Percentiles rank a stretch among this genome's conserved stretches.
phyloP scores from a whole-genome alignment of 148 eudicot genomes.

The Chenopodium formosanum region DNA sequence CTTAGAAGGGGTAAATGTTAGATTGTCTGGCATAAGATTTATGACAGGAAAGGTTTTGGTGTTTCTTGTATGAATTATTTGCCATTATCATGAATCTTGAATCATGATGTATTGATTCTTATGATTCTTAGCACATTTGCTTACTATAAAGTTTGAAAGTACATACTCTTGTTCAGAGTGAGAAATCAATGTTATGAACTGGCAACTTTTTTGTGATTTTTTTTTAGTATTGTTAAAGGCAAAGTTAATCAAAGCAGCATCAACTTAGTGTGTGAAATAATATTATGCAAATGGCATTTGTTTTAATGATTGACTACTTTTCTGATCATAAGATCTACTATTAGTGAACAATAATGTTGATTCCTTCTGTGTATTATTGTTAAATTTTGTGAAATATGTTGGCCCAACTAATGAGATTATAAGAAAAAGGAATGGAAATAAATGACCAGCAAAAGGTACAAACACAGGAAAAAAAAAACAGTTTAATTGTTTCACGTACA shows the following conservation, averaged over 20 bases:
- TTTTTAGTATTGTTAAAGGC: not conserved
- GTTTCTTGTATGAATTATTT: slow-evolving; percentile 22
- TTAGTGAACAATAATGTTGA: not conserved
- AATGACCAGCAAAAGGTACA: not conserved
- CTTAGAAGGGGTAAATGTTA: slow-evolving; percentile 19
- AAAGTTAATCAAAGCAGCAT: not conserved
- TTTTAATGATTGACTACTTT: slow-evolving; percentile 1
- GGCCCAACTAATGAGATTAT: not conserved
- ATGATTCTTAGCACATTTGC: slow-evolving; percentile 10
- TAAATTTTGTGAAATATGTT: not conserved
- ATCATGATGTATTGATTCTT: slow-evolving; percentile 9
- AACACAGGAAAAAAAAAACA: too few relatives aligned
- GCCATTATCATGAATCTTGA: not conserved
- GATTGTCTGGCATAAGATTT: slow-evolving; percentile 27
- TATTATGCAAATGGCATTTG: not conserved
- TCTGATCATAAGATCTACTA: not conserved
- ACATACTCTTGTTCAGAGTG: slow-evolving; percentile 7
- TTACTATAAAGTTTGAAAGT: slow-evolving; percentile 1
- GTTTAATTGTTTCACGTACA: too few relatives aligned
- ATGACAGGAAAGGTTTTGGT: slow-evolving; percentile 23
- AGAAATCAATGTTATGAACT: not conserved
- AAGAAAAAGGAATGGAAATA: not conserved
- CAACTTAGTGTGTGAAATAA: not conserved
- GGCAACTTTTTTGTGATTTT: not conserved
- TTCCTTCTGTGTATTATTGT: not conserved